A percentile compares a stretch with the other conserved stretches of the same genome.
Evolutionary conservation across 2,329 filamentous ascomycete species (phyloP).

Genomic region (Phialocephala subalpina): DNA sequence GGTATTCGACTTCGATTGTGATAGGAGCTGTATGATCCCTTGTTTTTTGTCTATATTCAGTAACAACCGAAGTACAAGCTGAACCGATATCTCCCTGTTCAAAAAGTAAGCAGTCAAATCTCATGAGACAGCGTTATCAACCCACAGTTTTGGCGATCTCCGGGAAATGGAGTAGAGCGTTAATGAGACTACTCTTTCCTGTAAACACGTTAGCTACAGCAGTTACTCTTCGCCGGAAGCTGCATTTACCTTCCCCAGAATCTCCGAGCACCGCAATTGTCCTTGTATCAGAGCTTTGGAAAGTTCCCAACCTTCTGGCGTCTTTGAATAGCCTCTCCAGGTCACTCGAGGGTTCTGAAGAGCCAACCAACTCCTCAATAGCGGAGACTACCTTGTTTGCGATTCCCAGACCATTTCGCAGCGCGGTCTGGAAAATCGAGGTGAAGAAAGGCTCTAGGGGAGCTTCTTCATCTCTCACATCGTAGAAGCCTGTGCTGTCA

Average conservation of each 20-base stretch:
- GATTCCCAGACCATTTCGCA: constrained; percentile 27
- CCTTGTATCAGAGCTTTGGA: constrained; percentile 31
- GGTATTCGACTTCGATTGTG: constrained; percentile 28
- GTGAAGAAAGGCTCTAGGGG: constrained; percentile 31
- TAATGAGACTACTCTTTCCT: constrained; percentile 28
- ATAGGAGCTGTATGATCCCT: constrained; percentile 17
- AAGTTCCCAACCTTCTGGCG: constrained; percentile 24
- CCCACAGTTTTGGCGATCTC: constrained; percentile 11
- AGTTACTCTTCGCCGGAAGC: background rate
- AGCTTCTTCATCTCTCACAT: constrained; percentile 30
- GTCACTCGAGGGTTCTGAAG: constrained; percentile 20
- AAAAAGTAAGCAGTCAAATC: constrained; percentile 1
- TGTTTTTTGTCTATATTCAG: constrained; percentile 23
- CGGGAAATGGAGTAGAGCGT: constrained; percentile 17
- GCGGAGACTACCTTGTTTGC: constrained; percentile 27
- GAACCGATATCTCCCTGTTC: constrained; percentile 23
- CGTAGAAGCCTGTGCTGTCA: constrained; percentile 22
- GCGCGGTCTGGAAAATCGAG: constrained; percentile 23
- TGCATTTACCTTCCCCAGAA: constrained; percentile 13
- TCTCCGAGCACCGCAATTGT: constrained; percentile 32
- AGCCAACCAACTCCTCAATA: constrained; percentile 20
- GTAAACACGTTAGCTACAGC: background rate
- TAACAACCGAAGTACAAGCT: constrained; percentile 28
- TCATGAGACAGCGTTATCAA: background rate
- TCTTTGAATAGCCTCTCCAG: constrained; percentile 29